phyloP scores from a whole-genome alignment of 1,284 basidiomycete species.

The Sporisorium sorghi region DNA sequence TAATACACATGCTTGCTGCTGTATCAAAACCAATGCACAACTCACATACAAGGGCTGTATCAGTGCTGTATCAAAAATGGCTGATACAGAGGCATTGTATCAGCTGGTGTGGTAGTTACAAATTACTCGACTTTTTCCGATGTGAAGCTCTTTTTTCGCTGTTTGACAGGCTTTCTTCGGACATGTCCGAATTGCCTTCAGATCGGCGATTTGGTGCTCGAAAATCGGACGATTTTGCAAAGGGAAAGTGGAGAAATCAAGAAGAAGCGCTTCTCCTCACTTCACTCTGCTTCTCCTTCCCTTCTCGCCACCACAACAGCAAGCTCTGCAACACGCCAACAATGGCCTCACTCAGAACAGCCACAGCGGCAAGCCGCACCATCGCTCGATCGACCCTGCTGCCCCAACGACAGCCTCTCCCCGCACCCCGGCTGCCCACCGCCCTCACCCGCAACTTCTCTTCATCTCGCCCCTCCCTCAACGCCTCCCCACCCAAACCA shows the following conservation, averaged over 20 bases:
- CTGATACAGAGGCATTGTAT: no score
- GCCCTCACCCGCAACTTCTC: background rate
- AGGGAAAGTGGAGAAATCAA: conserved; percentile 23
- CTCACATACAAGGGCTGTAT: no score
- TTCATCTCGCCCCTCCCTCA: background rate
- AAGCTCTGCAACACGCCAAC: background rate
- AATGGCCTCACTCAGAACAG: conserved; percentile 23
- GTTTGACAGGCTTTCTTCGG: conserved; percentile 8
- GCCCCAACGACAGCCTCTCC: background rate
- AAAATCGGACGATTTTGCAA: conserved; percentile 16
- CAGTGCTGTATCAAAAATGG: no score
- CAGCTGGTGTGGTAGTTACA: no score
- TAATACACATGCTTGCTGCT: no score
- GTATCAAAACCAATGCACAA: no score
- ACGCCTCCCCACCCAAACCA: conserved; percentile 13
- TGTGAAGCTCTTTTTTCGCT: no score
- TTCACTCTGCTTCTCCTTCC: background rate
- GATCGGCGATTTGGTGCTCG: conserved; percentile 9
- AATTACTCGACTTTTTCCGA: no score
- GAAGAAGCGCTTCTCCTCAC: background rate
- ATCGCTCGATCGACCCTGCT: background rate
- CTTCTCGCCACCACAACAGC: background rate
- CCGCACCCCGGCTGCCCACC: conserved; percentile 1
- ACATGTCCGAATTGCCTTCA: background rate
- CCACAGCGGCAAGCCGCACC: conserved; percentile 6